Evolutionary conservation across 805 yeast genomes (phyloP).

Genomic region (Saccharomycopsis guyanensis): DNA sequence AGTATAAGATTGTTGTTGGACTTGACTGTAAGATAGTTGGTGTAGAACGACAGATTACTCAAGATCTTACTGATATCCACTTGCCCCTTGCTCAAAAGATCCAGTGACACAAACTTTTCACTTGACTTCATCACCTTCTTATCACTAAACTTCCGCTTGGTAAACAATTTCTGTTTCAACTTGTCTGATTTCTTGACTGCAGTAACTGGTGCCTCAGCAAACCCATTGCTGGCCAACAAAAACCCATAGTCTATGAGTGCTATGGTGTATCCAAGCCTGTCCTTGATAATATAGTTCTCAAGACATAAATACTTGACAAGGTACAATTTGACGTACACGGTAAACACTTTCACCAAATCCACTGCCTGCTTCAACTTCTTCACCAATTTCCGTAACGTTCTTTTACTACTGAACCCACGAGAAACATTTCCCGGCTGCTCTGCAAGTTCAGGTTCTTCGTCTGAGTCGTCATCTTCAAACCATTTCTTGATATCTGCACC

Average conservation of each 20-base stretch:
- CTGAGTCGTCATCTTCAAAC: neutral
- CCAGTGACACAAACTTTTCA: neutral
- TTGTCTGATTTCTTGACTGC: neutral
- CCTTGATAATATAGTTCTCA: slow-evolving; percentile 13
- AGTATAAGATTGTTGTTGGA: slow-evolving; percentile 8
- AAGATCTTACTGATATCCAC: neutral
- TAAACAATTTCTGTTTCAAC: slow-evolving; percentile 1
- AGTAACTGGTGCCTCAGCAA: neutral
- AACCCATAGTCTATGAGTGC: slow-evolving; percentile 17
- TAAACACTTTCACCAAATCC: slow-evolving; percentile 1
- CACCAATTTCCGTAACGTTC: neutral
- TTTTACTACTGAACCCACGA: neutral
- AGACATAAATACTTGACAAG: slow-evolving; percentile 13
- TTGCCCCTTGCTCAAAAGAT: neutral
- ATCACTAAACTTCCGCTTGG: slow-evolving; percentile 2
- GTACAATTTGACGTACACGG: slow-evolving; percentile 13
- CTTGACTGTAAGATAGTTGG: neutral
- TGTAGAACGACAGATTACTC: neutral
- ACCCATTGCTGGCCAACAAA: neutral
- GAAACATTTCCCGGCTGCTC: neutral
- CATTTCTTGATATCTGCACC: neutral
- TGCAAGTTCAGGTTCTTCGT: neutral
- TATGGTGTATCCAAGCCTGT: slow-evolving; percentile 13
- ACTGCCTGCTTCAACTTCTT: neutral
- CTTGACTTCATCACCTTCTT: neutral